These are phyloP conservation scores for Cyclotella baltica DNA, from an alignment of 108 stramenopile species.

Conservation along the genomic window DNA sequence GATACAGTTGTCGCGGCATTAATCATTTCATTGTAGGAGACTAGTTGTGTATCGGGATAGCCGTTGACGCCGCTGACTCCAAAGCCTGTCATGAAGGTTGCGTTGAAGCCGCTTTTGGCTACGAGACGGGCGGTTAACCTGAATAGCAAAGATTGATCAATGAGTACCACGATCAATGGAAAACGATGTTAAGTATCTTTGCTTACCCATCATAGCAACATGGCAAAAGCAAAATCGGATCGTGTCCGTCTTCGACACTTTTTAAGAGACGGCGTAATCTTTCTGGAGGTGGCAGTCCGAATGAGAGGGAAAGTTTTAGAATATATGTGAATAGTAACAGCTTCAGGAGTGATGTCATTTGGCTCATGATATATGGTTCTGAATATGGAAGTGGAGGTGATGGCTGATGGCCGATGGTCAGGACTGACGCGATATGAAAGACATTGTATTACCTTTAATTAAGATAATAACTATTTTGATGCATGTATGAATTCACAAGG, in stretches of 20 bases:
- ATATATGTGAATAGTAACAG: background rate
- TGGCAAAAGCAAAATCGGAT: conserved; percentile 81
- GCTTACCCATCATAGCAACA: conserved; percentile 98
- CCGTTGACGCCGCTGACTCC: conserved; percentile 90
- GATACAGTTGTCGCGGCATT: conserved; percentile 74
- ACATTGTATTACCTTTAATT: too few relatives aligned
- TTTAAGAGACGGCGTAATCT: conserved; percentile 52
- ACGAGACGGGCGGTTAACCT: conserved; percentile 93
- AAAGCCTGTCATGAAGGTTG: conserved; percentile 99
- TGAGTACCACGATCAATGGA: too few relatives aligned
- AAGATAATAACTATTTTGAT: too few relatives aligned
- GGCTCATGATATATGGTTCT: too few relatives aligned
- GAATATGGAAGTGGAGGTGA: too few relatives aligned
- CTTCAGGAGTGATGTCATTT: conserved; percentile 2
- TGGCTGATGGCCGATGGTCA: too few relatives aligned
- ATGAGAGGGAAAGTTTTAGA: conserved; percentile 6
- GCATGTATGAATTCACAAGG: too few relatives aligned
- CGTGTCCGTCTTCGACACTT: conserved; percentile 37
- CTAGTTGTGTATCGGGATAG: conserved; percentile 92
- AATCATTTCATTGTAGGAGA: conserved; percentile 91
- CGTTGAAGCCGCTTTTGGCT: conserved; percentile 87
- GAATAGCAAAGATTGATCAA: too few relatives aligned
- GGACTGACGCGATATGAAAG: too few relatives aligned
- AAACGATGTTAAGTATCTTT: too few relatives aligned
- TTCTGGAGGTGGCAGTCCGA: conserved; percentile 58